Percentiles rank a stretch among this genome's conserved stretches.
These are phyloP conservation scores for Starmerella stigmatis DNA, from an alignment of 805 yeast genomes.

Conservation along the genomic window DNA sequence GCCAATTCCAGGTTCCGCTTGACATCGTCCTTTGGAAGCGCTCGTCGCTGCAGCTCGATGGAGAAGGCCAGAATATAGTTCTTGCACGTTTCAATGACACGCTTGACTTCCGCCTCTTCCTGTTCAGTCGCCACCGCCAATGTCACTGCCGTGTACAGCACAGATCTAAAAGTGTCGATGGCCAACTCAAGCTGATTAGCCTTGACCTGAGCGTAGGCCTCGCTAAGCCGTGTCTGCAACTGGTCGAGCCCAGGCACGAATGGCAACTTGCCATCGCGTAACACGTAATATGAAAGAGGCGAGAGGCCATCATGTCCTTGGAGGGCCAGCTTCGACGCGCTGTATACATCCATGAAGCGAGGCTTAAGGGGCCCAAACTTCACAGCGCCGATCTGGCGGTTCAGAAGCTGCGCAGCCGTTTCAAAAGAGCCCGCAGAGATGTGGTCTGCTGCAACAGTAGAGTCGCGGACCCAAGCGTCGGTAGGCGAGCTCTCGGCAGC, in stretches of 20 bases:
- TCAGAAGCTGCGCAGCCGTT: conserved; percentile 84
- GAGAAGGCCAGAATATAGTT: conserved; percentile 89
- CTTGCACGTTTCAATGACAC: conserved; percentile 61
- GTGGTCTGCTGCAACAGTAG: conserved; percentile 81
- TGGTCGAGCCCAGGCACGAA: conserved; percentile 61
- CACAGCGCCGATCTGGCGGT: conserved; percentile 78
- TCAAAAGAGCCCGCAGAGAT: conserved; percentile 96
- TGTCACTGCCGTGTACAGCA: conserved; percentile 65
- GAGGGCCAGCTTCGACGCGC: conserved; percentile 63
- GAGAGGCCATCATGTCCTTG: conserved; percentile 68
- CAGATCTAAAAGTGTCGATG: conserved; percentile 63
- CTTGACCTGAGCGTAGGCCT: conserved; percentile 74
- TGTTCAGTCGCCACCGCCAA: conserved; percentile 61
- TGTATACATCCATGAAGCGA: conserved; percentile 75
- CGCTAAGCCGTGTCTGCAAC: conserved; percentile 50
- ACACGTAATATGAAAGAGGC: conserved; percentile 55
- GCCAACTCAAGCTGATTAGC: conserved; percentile 77
- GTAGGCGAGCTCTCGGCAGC: conserved; percentile 37
- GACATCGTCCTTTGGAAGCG: conserved; percentile 50
- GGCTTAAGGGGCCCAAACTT: conserved; percentile 78
- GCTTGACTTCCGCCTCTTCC: conserved; percentile 65
- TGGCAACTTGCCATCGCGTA: conserved; percentile 52
- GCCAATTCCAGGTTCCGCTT: conserved; percentile 90
- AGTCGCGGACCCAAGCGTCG: conserved; percentile 83
- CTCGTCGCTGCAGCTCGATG: conserved; percentile 81